Evolutionary conservation across 140 eudicot species (phyloP).

Genomic region (Ambrosia hybrid): DNA sequence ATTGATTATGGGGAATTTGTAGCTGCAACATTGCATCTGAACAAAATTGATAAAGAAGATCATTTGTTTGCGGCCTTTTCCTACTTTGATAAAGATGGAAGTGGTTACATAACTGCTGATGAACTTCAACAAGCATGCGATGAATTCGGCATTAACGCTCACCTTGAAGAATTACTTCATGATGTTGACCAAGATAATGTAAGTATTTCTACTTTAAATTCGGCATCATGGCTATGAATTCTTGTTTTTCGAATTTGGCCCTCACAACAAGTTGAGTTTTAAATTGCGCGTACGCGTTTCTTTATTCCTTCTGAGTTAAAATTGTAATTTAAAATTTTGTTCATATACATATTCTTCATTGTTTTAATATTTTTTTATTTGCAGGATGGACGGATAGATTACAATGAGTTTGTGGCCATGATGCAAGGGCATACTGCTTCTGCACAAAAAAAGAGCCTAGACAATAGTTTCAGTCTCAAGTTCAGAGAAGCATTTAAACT

Average conservation of each 20-base stretch:
- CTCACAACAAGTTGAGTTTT: too few species aligned
- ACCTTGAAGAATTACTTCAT: conserved; percentile 72
- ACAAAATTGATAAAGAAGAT: conserved; percentile 80
- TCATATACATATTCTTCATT: not conserved
- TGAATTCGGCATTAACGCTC: conserved; percentile 70
- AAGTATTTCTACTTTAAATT: conserved; percentile 27
- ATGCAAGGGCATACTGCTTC: conserved; percentile 73
- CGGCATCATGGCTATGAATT: too few species aligned
- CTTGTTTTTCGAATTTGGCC: not conserved
- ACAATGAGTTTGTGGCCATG: conserved; percentile 94
- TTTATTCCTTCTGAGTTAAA: not conserved
- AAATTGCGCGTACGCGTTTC: too few species aligned
- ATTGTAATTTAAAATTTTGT: not conserved
- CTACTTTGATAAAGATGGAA: conserved; percentile 87
- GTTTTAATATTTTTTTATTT: not conserved
- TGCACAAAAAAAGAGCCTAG: conserved; percentile 56
- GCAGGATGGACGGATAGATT: conserved; percentile 90
- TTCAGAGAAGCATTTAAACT: conserved; percentile 62
- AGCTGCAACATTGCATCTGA: conserved; percentile 85
- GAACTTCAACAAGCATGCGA: conserved; percentile 92
- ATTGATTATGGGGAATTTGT: conserved; percentile 85
- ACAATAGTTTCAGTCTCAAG: conserved; percentile 66
- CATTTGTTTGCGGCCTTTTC: conserved; percentile 81
- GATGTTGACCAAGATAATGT: conserved; percentile 93
- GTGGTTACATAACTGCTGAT: conserved; percentile 85